Conservation (phyloP, 495 filamentous ascomycete genomes). For the Chaetomium tenue region DNA sequence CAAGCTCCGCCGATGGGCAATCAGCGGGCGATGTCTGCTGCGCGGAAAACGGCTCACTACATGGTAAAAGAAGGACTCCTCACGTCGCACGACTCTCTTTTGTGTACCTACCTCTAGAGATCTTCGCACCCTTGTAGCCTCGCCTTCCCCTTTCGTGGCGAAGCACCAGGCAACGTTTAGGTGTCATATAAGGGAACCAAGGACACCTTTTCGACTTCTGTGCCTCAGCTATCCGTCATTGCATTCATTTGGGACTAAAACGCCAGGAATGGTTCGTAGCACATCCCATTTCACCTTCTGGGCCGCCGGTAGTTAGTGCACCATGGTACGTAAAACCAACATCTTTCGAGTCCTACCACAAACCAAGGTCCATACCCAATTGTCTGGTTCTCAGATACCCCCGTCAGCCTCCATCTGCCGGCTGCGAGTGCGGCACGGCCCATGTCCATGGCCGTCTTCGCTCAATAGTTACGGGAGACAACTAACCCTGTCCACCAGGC, state of each 20-base stretch:
- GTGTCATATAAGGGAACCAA: conserved; percentile 9
- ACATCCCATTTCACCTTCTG: background rate
- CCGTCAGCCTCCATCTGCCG: background rate
- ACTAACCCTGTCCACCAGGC: conserved; percentile 33
- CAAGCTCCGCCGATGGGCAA: conserved; percentile 30
- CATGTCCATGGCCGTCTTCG: background rate
- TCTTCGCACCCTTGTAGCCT: conserved; percentile 8
- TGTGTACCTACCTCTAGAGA: conserved; percentile 10
- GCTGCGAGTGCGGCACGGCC: conserved; percentile 25
- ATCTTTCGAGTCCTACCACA: background rate
- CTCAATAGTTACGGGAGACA: conserved; percentile 6
- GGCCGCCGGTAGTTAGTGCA: conserved; percentile 4
- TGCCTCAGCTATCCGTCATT: background rate
- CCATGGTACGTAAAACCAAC: conserved; percentile 12
- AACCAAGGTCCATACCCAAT: background rate
- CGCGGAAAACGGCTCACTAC: background rate
- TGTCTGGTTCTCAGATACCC: background rate
- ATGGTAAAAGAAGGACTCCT: conserved; percentile 7
- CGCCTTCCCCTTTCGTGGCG: conserved; percentile 10
- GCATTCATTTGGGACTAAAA: background rate
- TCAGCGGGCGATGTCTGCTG: conserved; percentile 11
- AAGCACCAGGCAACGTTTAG: conserved; percentile 3
- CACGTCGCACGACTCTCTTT: conserved; percentile 25
- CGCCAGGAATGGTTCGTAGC: conserved; percentile 6
- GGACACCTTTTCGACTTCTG: background rate